Percentiles rank a stretch among this genome's conserved stretches.
Conservation (phyloP, 768 basidiomycete genomes). For the Lepiota brunneoincarnata region DNA sequence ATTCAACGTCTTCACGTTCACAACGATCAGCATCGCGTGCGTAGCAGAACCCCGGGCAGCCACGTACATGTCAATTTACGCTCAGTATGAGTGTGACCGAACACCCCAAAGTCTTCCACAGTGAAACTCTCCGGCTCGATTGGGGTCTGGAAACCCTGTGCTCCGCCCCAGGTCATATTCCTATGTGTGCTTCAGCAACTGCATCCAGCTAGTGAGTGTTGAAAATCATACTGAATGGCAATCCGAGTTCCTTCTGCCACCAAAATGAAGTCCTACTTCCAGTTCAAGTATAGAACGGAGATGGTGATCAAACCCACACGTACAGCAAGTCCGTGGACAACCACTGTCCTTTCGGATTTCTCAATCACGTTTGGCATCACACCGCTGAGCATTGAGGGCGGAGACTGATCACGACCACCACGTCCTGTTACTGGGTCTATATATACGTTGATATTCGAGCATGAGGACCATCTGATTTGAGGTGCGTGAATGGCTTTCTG, state of each 20-base stretch:
- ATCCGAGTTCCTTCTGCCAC: constrained; percentile 75
- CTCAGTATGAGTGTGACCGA: constrained; percentile 66
- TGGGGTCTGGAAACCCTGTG: constrained; percentile 73
- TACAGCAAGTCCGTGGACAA: constrained; percentile 68
- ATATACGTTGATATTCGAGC: constrained; percentile 60
- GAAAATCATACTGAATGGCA: constrained; percentile 39
- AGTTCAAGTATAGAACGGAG: constrained; percentile 18
- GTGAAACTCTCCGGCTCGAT: constrained; percentile 65
- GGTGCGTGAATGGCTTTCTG: constrained; percentile 75
- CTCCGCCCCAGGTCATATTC: constrained; percentile 53
- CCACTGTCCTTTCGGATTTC: constrained; percentile 65
- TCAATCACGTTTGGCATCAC: constrained; percentile 76
- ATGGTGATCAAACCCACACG: constrained; percentile 60
- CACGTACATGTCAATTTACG: constrained; percentile 57
- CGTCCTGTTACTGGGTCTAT: constrained; percentile 55
- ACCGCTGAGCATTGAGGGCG: constrained; percentile 48
- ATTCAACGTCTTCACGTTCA: constrained; percentile 45
- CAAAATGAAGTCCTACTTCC: constrained; percentile 53
- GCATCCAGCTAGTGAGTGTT: constrained; percentile 37
- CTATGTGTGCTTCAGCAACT: neutral
- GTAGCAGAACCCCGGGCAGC: constrained; percentile 54
- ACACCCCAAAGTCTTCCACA: constrained; percentile 66
- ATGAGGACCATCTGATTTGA: constrained; percentile 55
- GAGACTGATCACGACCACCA: constrained; percentile 49
- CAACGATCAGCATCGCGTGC: constrained; percentile 51